Base-by-base conservation (phyloP, 2,329 filamentous ascomycete genomes). In the Fusarium redolens region DNA sequence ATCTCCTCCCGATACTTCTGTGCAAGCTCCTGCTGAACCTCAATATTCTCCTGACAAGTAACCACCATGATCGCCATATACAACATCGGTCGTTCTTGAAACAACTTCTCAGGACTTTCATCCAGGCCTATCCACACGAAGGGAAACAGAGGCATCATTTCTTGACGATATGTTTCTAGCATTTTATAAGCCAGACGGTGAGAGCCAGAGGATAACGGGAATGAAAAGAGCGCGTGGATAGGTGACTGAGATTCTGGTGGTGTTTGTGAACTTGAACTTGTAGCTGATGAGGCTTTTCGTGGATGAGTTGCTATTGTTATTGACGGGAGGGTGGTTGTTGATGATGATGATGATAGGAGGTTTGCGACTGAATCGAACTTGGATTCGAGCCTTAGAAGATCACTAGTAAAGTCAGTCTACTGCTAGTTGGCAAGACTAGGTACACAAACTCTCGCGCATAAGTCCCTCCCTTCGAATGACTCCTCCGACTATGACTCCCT, bases 31-130 rank as follows among this genome's bases (percentile, higher is more conserved):
- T 38, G 28, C 28, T 70, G 67, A 0, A 43, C 15, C 4, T 69
- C 41, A 4, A 45, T 18, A 7, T 70, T 30, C 13, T 64, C 50
- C 4, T 70, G 67, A n/a, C 67, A 69, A 0, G 67, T 35, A 8
- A 59, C 67, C 3, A 65, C 59, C 65, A 70, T 69, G 5, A 70
- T 60, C 0, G 65, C 67, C 58, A 70, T 69, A 5, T 69, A 70
- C 7, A 70, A 37, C 52, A 70, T 56, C 1, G 65, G 67, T 0
- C 48, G 44, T 12, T 70, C 65, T 1, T 37, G 30, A 3, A 56
- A 59, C 3, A 70, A 28, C 0, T 25, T 65, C 17, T 70, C 59
- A 0, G 67, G 65, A 1, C 17, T 37, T 7, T 69, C 67, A 4
- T 65, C 47, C 0, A 58, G 10, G 1, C 41, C 31, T 18, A 70